Base-by-base conservation (phyloP, 345 rosid genomes). In the Populus tremula region DNA sequence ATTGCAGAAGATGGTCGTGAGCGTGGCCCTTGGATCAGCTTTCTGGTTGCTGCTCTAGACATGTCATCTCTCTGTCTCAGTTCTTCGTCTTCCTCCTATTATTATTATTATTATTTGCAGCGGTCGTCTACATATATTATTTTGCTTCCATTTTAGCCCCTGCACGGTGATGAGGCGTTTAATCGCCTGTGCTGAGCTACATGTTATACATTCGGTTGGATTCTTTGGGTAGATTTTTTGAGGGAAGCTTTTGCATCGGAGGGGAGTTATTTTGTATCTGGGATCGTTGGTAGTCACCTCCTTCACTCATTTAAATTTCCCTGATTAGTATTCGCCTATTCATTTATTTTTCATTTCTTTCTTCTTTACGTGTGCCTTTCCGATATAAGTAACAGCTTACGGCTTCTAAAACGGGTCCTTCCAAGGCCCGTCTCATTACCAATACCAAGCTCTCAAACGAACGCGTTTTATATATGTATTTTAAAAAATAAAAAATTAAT, bases 181-280 rank as follows among this genome's bases (percentile, higher is more conserved):
- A 41, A 43, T 67, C 69, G 39, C 56, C 61, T 69, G 77, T 84
- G 77, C 74, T 76, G 74, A 71, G 72, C 70, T 59, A 20, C 11
- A 33, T 70, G 39, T 3, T 72, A 81, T 72, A 80, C 83, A 84
- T 86, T 82, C 68, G 33, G 78, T 75, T 81, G 84, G 59, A 85
- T 86, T 85, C 84, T 87, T 89, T 84, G 82, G 79, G 85, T 6
- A 76, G 80, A 77, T 67, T 79, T 2, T 83, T 82, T 72, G 76
- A 69, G 85, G 86, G 80, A 64, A 73, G 77, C 43, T 69, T 69
- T 68, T 82, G 54, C 79, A 76, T 85, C 72, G 39, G 64, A 45
- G 81, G 47, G 54, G 73, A 76, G 7, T 79, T 78, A 71, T 83
- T 77, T 69, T 73, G 53, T 53, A 63, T 64, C 18, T 56, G 76